Conservation (phyloP, 202 grass and related monocot species). For the Elaeis oleifera region DNA sequence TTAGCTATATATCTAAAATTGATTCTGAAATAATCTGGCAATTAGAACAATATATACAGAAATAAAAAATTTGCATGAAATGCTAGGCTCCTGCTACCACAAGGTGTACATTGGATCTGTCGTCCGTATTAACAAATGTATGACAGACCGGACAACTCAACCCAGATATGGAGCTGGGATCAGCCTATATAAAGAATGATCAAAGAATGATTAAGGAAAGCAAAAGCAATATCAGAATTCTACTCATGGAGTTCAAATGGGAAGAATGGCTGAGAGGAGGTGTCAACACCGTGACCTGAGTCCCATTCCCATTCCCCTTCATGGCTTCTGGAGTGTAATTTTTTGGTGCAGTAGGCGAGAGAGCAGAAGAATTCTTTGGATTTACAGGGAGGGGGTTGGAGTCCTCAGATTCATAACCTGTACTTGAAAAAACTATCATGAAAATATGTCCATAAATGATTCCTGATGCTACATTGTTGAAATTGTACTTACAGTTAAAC, state of each 20-base stretch:
- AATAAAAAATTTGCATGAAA: too few species aligned
- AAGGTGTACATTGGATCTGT: too few species aligned
- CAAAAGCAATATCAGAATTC: slow-evolving; percentile 23
- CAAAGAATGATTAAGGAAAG: slow-evolving; percentile 20
- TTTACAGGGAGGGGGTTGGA: slow-evolving; percentile 48
- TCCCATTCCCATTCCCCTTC: slow-evolving; percentile 23
- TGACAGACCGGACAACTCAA: too few species aligned
- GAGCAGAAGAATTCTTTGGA: slow-evolving; percentile 36
- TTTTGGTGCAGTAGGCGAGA: slow-evolving; percentile 25
- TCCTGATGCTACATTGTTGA: background rate
- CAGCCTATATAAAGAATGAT: slow-evolving; percentile 4
- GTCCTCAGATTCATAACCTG: slow-evolving; percentile 55
- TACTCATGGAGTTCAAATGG: slow-evolving; percentile 1
- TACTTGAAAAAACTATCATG: background rate
- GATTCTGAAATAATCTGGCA: too few species aligned
- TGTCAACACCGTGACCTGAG: slow-evolving; percentile 37
- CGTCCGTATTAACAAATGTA: too few species aligned
- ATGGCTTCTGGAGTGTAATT: slow-evolving; percentile 45
- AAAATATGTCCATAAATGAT: background rate
- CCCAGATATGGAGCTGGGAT: too few species aligned
- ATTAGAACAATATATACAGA: too few species aligned
- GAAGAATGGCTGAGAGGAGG: slow-evolving; percentile 34
- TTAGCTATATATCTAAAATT: too few species aligned
- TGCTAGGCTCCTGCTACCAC: too few species aligned
- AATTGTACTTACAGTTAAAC: slow-evolving; percentile 59